A percentile compares a stretch with the other conserved stretches of the same genome.
Conservation (phyloP, 495 filamentous ascomycete genomes). For the Lophiostoma macrostomum region DNA sequence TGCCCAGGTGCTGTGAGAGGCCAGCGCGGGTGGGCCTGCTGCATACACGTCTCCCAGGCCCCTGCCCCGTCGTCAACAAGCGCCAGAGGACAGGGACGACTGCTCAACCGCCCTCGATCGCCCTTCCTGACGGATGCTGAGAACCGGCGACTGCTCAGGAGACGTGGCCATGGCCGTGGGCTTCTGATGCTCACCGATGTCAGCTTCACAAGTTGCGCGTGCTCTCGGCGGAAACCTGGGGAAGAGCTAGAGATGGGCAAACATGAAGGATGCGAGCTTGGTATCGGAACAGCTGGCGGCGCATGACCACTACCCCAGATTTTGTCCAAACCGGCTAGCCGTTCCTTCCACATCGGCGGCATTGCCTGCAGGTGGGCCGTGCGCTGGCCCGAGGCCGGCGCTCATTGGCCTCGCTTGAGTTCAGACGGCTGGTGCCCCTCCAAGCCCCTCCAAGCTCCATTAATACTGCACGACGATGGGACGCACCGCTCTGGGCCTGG, state of each 20-base stretch:
- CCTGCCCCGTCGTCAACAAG: constrained; percentile 7
- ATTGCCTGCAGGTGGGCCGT: not conserved
- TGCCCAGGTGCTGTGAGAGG: constrained; percentile 31
- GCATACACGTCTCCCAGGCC: constrained; percentile 1
- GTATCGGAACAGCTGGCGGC: constrained; percentile 30
- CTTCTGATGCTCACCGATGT: not conserved
- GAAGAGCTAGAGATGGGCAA: constrained; percentile 22
- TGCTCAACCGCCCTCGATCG: not conserved
- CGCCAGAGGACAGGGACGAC: constrained; percentile 21
- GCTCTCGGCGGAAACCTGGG: constrained; percentile 23
- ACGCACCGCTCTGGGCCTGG: constrained; percentile 16
- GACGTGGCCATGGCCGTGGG: too few species aligned
- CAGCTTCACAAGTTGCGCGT: not conserved
- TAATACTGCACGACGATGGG: too few species aligned
- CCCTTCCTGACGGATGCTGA: too few species aligned
- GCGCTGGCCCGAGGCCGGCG: not conserved
- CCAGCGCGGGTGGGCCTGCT: constrained; percentile 22
- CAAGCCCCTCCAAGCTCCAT: too few species aligned
- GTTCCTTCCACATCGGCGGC: constrained; percentile 2
- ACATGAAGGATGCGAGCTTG: constrained; percentile 23
- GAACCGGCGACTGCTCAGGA: not conserved
- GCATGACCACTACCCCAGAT: constrained; percentile 8
- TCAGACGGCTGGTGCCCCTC: constrained; percentile 21
- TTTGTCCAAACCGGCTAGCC: constrained; percentile 6
- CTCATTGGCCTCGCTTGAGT: constrained; percentile 15